These are phyloP conservation scores for Mucor irregularis DNA, from an alignment of 371 early-diverging fungal genomes.

Conservation along the genomic window DNA sequence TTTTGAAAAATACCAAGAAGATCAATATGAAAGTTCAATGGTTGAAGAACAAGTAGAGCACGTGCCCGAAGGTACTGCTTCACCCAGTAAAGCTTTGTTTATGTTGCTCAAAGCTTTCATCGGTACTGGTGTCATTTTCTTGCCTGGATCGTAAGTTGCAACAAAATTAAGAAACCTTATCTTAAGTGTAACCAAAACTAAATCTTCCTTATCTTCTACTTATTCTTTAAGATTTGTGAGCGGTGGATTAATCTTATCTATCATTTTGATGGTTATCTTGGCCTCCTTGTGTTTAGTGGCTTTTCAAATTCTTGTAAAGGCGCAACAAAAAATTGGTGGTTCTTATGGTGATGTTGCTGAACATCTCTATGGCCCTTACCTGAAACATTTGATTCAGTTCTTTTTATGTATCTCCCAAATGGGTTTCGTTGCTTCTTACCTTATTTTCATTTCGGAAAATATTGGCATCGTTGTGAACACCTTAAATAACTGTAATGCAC, in stretches of 20 bases:
- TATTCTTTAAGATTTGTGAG: constrained; percentile 38
- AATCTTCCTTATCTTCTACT: neutral
- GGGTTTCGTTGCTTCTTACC: constrained; percentile 82
- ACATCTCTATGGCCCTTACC: constrained; percentile 65
- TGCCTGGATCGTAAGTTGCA: constrained; percentile 62
- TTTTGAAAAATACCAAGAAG: constrained; percentile 17
- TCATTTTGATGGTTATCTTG: constrained; percentile 34
- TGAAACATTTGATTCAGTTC: constrained; percentile 61
- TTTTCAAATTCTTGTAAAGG: constrained; percentile 32
- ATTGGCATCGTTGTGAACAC: constrained; percentile 65
- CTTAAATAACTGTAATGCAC: constrained; percentile 56
- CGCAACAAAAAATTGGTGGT: constrained; percentile 54
- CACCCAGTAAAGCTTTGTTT: constrained; percentile 65
- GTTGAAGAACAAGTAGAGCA: constrained; percentile 27
- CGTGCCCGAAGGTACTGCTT: constrained; percentile 49
- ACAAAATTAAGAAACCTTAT: neutral
- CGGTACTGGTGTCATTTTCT: constrained; percentile 68
- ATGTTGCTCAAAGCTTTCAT: constrained; percentile 77
- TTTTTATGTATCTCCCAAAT: constrained; percentile 78
- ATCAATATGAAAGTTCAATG: constrained; percentile 3
- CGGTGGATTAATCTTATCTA: constrained; percentile 43
- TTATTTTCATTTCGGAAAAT: constrained; percentile 85
- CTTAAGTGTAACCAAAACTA: neutral
- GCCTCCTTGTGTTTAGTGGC: constrained; percentile 31
- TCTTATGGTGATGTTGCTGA: constrained; percentile 81